Evolutionary conservation across 225 moss, liverwort and hornwort genomes (phyloP).

Genomic region (Pseudisothecium myosuroides): DNA sequence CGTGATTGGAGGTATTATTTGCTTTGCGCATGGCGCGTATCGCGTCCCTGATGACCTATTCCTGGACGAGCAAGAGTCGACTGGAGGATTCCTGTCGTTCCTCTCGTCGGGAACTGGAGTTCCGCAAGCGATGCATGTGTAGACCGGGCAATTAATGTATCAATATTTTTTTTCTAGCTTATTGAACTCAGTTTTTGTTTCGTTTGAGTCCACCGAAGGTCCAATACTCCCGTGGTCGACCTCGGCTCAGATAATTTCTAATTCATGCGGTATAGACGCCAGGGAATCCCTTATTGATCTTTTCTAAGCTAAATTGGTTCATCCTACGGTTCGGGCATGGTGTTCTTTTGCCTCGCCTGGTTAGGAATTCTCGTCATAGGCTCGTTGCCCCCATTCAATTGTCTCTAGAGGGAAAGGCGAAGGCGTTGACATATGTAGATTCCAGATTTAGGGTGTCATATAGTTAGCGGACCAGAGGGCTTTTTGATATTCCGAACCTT

Average conservation of each 20-base stretch:
- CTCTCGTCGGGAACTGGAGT: slow-evolving; percentile 48
- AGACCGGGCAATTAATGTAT: slow-evolving; percentile 5
- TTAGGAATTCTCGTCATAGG: neutral
- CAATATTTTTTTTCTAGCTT: neutral
- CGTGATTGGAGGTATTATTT: slow-evolving; percentile 33
- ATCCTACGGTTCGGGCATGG: neutral
- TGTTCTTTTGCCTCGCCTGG: neutral
- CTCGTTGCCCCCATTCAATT: neutral
- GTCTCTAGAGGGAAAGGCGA: neutral
- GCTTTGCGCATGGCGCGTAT: slow-evolving; percentile 66
- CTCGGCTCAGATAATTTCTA: neutral
- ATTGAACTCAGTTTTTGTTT: neutral
- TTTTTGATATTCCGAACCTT: neutral
- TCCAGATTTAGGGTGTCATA: neutral
- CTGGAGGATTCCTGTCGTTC: slow-evolving; percentile 69
- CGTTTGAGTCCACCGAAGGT: neutral
- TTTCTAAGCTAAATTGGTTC: neutral
- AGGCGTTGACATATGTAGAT: neutral
- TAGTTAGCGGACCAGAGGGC: neutral
- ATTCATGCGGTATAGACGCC: neutral
- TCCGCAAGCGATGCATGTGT: slow-evolving; percentile 60
- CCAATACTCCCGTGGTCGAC: neutral
- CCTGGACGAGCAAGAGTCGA: slow-evolving; percentile 76
- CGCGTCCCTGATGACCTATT: slow-evolving; percentile 94
- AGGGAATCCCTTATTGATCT: neutral